Base-by-base conservation (phyloP, 2,329 filamentous ascomycete species). In the Exserohilum rostratum region DNA sequence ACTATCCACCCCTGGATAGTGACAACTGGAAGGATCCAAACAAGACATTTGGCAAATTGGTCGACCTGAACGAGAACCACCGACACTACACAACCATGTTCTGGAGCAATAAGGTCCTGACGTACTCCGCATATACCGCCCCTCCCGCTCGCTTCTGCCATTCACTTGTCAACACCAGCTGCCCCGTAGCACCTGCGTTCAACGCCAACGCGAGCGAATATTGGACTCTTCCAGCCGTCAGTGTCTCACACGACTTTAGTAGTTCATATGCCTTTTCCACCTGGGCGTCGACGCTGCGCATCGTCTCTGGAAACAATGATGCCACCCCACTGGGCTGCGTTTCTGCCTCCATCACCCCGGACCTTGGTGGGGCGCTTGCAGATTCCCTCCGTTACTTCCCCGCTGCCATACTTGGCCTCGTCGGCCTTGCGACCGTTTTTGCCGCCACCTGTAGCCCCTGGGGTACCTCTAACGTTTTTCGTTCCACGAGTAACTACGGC, bases 401-500 rank as follows among this genome's bases (percentile, higher is more conserved):
- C 1, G 82, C 93, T 20, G 80, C 89, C 3, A 85, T 97, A 20
- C 81, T 99, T 29, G 78, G 93, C 2, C 81, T 93, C 35, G 90
- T 96, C 40, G 95, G 87, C 2, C 76, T 92, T 53, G 91, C 93
- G 12, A 96, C 93, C 6, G 80, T 93, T 31, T 87, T 91, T 62
- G 92, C 95, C 2, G 90, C 87, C 45, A 90, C 96, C 33, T 93
- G 87, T 71, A 97, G 93, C 69, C 95, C 95, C 0, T 99, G 95
- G 93, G 95, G 95, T 17, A 90, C 91, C 1, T 86, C 86, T 6
- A 90, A 99, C 71, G 83, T 93, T 17, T 98, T 98, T 73, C 88
- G 90, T 63, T 99, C 93, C 92, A 92, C 91, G n/a, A 96, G 91
- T 70, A 99, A 99, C 72, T 98, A 96, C 72, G 95, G 95, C 31